Percentiles rank a stretch among this genome's conserved stretches.
These are phyloP conservation scores for Kodamaea leandrae DNA, from an alignment of 805 yeast genomes.

Conservation along the genomic window DNA sequence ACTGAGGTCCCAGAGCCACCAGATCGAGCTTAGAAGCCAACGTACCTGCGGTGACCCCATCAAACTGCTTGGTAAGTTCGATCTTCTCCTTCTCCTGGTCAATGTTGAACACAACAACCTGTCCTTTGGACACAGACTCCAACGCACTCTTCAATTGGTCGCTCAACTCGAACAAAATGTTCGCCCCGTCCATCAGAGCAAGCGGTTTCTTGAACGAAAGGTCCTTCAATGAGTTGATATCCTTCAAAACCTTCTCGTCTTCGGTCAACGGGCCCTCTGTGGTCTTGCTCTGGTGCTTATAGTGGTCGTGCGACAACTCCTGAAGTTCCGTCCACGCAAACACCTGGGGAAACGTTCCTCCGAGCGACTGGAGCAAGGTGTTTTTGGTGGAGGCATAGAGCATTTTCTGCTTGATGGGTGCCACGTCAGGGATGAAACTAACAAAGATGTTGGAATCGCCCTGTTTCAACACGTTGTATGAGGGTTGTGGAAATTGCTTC, in stretches of 20 bases:
- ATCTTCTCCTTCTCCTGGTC: constrained; percentile 47
- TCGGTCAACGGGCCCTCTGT: constrained; percentile 51
- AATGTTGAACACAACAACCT: constrained; percentile 49
- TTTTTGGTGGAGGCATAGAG: constrained; percentile 88
- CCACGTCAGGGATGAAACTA: constrained; percentile 82
- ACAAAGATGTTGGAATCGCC: constrained; percentile 50
- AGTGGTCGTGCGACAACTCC: constrained; percentile 53
- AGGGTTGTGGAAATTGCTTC: constrained; percentile 33
- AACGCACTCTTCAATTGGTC: constrained; percentile 23
- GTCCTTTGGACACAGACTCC: constrained; percentile 15
- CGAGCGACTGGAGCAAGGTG: constrained; percentile 71
- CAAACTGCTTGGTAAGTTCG: constrained; percentile 19
- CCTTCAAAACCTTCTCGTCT: constrained; percentile 52
- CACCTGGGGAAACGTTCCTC: constrained; percentile 50
- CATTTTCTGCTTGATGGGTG: constrained; percentile 85
- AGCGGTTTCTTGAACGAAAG: constrained; percentile 28
- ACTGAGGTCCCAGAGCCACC: constrained; percentile 36
- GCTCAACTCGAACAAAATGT: constrained; percentile 27
- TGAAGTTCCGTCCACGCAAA: constrained; percentile 54
- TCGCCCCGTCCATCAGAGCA: constrained; percentile 31
- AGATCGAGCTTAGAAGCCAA: constrained; percentile 21
- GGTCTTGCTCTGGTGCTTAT: constrained; percentile 22
- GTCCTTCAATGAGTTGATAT: constrained; percentile 37
- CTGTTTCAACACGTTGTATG: constrained; percentile 29
- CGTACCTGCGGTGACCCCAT: constrained; percentile 17